Conservation (phyloP, 176 grass and related monocot genomes). For the Carex myosuroides region DNA sequence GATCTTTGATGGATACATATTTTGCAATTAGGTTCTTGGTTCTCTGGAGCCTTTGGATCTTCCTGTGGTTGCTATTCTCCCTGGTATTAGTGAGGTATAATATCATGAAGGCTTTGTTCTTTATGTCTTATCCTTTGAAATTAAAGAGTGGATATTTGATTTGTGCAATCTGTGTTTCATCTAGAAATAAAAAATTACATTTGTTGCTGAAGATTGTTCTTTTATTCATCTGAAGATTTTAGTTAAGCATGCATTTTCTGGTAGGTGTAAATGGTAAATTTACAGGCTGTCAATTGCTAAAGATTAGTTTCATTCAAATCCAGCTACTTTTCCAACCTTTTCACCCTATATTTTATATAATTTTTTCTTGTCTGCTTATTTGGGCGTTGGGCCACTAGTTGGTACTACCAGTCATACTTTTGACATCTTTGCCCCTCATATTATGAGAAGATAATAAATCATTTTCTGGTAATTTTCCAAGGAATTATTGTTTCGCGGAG, state of each 20-base stretch:
- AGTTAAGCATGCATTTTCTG: no score
- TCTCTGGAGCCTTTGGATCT: slow-evolving; percentile 59
- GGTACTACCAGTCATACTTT: neutral
- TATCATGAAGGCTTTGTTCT: neutral
- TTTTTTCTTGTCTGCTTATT: neutral
- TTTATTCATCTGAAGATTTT: neutral
- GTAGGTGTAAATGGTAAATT: no score
- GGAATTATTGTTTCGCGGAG: slow-evolving; percentile 79
- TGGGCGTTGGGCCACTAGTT: neutral
- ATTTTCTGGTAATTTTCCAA: slow-evolving; percentile 24
- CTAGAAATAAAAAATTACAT: neutral
- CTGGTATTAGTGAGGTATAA: slow-evolving; percentile 81
- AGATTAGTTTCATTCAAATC: neutral
- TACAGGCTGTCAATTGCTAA: no score
- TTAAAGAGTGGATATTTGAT: neutral
- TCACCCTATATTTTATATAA: neutral
- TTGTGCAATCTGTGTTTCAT: neutral
- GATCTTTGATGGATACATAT: neutral
- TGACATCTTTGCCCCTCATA: slow-evolving; percentile 3
- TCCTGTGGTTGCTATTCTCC: slow-evolving; percentile 63
- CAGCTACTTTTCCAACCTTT: neutral
- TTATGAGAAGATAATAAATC: neutral
- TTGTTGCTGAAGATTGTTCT: neutral
- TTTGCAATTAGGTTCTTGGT: slow-evolving; percentile 59
- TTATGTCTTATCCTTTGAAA: slow-evolving; percentile 15